Percentiles rank a stretch among this genome's conserved stretches.
These are phyloP conservation scores for Begonia peltatifolia DNA, from an alignment of 306 rosid species.

Conservation along the genomic window DNA sequence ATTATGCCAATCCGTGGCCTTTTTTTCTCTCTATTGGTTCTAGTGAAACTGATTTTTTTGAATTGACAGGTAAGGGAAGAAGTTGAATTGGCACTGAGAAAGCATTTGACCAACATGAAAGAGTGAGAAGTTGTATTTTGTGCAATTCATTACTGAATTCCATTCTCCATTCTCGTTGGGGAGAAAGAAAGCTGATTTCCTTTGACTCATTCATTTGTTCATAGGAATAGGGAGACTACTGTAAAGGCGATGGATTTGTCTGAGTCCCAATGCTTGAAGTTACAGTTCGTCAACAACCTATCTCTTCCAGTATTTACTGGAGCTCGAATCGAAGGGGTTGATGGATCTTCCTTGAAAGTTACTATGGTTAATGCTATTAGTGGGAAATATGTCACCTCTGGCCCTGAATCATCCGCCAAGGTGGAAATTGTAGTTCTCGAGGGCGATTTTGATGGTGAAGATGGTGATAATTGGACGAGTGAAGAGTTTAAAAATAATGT, in stretches of 20 bases:
- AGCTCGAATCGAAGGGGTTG: conserved; percentile 91
- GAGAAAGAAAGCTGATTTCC: background rate
- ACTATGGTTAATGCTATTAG: conserved; percentile 46
- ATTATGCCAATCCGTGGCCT: too few species aligned
- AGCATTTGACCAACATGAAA: conserved; percentile 51
- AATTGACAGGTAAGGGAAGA: conserved; percentile 84
- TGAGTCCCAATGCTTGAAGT: conserved; percentile 49
- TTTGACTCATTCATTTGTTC: conserved; percentile 14
- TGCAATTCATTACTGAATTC: background rate
- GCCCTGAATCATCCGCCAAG: conserved; percentile 70
- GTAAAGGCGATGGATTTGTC: conserved; percentile 40
- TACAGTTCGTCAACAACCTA: conserved; percentile 50
- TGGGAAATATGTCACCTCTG: conserved; percentile 49
- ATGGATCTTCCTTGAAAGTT: conserved; percentile 46
- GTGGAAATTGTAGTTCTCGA: conserved; percentile 93
- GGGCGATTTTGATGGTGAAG: conserved; percentile 90
- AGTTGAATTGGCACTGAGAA: conserved; percentile 72
- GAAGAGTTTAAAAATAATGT: conserved; percentile 86
- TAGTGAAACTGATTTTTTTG: conserved; percentile 9
- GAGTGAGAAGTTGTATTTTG: conserved; percentile 47
- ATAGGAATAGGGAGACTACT: conserved; percentile 35
- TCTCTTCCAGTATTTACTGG: conserved; percentile 96
- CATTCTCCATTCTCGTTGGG: too few species aligned
- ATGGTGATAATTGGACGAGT: conserved; percentile 44
- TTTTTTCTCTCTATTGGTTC: conserved; percentile 3